phyloP scores from a whole-genome alignment of 1,284 basidiomycete species.

The Cryptococcus amylolentus region DNA sequence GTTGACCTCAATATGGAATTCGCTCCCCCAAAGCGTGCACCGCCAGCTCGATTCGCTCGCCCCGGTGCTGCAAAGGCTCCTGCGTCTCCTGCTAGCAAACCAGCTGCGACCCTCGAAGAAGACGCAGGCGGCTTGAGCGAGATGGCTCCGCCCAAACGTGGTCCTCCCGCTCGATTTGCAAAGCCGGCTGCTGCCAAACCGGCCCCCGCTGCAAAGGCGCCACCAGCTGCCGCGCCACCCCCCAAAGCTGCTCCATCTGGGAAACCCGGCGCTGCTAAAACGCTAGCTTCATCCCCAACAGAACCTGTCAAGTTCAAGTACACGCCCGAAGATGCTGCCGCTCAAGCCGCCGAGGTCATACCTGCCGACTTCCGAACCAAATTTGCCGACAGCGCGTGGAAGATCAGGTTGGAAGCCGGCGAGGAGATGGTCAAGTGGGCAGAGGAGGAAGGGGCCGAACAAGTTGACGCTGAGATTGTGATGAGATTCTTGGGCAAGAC shows the following conservation, averaged over 20 bases:
- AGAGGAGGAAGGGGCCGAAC: slow-evolving; percentile 59
- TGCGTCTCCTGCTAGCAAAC: background rate
- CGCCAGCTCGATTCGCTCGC: slow-evolving; percentile 32
- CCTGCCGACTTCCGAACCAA: slow-evolving; percentile 69
- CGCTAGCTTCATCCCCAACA: slow-evolving; percentile 55
- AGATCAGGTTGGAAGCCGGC: slow-evolving; percentile 78
- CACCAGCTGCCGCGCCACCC: slow-evolving; percentile 24
- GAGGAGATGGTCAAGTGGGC: slow-evolving; percentile 85
- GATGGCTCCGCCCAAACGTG: background rate
- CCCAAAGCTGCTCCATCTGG: slow-evolving; percentile 35
- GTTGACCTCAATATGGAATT: slow-evolving; percentile 22
- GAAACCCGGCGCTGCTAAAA: slow-evolving; percentile 53
- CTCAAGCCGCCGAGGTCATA: slow-evolving; percentile 68
- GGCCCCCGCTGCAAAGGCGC: slow-evolving; percentile 18
- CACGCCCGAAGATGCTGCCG: slow-evolving; percentile 87
- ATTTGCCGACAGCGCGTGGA: slow-evolving; percentile 87
- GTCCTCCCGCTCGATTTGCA: background rate
- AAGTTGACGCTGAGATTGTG: slow-evolving; percentile 82
- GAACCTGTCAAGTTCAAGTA: slow-evolving; percentile 91
- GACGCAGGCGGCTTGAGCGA: background rate
- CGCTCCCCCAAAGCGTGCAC: slow-evolving; percentile 26
- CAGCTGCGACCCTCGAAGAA: background rate
- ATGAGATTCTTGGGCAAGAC: slow-evolving; percentile 88
- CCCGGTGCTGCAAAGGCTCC: slow-evolving; percentile 20
- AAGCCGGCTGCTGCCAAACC: slow-evolving; percentile 3